Evolutionary conservation across 441 rosid genomes (phyloP), one percentile per base, ranked within the genome.

Genomic region (Corymbia citriodora): DNA sequence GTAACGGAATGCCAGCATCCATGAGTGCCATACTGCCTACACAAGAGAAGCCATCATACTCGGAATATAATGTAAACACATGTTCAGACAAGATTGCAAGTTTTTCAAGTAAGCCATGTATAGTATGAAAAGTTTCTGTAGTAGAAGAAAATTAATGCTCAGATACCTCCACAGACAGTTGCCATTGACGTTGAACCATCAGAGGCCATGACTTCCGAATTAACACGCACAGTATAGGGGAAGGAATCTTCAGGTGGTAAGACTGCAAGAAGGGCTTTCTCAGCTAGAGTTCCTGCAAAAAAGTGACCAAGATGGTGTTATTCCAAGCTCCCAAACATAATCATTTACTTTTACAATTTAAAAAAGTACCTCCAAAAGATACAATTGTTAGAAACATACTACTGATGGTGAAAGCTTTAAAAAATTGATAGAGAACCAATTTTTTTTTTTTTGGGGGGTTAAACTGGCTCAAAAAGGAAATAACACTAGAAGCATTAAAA

Each of bases 101-200:
- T 45, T 40, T 61, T 90, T 87, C 88, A 90, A 90, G 70, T 72
- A 53, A n/a, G 87, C 36, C 72, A 88, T 25, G 89, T 88, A 89
- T 70, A 90, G 48, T 9, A 33, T 40, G 36, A 72, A 25, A 72
- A 19, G 18, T 72, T 27, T 72, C 27, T 72, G 27, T 9, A 72
- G 81, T 23, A 90, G 57, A 59, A 55, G 53, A 74, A 13, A 49
- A 48, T 14, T 52, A 65, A 81, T 82, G 19, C 82, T 81, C 83
- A 27, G 83, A 88, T 94, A 97, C 99, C 99, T 95, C 99, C 99
- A 90, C 99, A 98, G 72, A 98, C 99, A 82, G 97, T 94, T 85
- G 99, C 99, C 99, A 98, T 98, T 85, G 99, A 97, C 82, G 99
- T 98, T 89, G 99, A 98, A 87, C 99, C 99, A 95, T 98, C 99